Evolutionary conservation across 495 filamentous ascomycete genomes (phyloP).

Genomic region (Xylaria sp.): DNA sequence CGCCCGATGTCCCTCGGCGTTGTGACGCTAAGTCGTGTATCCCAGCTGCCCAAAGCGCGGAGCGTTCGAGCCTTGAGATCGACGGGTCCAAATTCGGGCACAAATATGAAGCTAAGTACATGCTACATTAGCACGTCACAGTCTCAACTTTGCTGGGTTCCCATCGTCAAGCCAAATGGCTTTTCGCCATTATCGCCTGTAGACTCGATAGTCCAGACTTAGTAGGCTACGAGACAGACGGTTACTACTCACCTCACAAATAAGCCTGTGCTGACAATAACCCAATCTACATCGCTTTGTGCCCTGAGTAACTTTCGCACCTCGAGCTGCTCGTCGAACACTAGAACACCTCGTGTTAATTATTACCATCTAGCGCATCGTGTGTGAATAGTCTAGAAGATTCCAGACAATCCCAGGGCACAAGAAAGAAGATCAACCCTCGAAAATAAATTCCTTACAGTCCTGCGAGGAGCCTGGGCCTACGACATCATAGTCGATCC

Average conservation of each 20-base stretch:
- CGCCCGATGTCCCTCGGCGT: slow-evolving; percentile 64
- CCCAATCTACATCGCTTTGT: slow-evolving; percentile 59
- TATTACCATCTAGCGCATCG: neutral
- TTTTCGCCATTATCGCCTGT: neutral
- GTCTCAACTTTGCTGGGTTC: neutral
- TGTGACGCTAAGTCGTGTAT: slow-evolving; percentile 63
- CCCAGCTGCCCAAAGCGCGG: slow-evolving; percentile 62
- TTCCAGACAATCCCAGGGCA: neutral
- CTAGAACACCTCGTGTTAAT: neutral
- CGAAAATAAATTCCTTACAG: neutral
- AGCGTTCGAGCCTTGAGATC: slow-evolving; percentile 45
- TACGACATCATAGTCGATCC: slow-evolving; percentile 68
- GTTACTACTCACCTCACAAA: slow-evolving; percentile 52
- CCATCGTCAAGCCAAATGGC: neutral
- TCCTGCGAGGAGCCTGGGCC: slow-evolving; percentile 61
- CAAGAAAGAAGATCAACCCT: neutral
- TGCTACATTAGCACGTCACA: neutral
- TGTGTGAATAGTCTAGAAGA: neutral
- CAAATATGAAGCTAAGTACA: slow-evolving; percentile 63
- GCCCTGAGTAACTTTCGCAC: slow-evolving; percentile 60
- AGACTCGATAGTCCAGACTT: neutral
- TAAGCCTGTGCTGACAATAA: slow-evolving; percentile 66
- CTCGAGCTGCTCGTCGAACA: slow-evolving; percentile 69
- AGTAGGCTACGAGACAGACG: neutral
- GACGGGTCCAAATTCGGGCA: slow-evolving; percentile 63